Evolutionary conservation across 495 filamentous ascomycete genomes (phyloP), one percentile per base, ranked within the genome.

Genomic region (Talaromyces borbonicus): DNA sequence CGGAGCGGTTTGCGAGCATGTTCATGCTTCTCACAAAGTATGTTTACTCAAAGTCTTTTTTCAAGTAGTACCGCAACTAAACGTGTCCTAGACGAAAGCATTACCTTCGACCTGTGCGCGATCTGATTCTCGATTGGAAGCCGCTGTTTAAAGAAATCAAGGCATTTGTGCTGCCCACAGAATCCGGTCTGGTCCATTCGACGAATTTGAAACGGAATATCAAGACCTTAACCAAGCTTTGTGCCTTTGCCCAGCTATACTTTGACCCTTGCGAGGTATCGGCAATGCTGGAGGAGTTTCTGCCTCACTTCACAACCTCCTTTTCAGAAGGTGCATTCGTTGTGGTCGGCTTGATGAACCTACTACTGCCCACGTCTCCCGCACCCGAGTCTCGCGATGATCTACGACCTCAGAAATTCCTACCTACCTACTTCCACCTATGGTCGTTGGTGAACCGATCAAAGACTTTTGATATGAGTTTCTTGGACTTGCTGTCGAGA

Each of bases 1-100:
- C 89, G 11, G 93, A 99, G 65, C 74, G 92, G 46, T 99, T 99
- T 60, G 77, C 89, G 8, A 92, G 84, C 75, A 96, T 95, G 88
- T 92, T 96, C 53, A 88, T 95, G 65, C 78, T 84, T 12, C 67
- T 99, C 51, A 90, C 87, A 32, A 92, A 92, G 90, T 90, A 65
- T 71, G 81, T 60, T 52, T 26, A 50, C 6, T 19, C 32, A 9
- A 29, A 8, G 7, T 23, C 22, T 16, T 41, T 23, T 20, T 37
- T 8, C 35, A 26, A 4, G 18, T 30, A 14, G 41, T 38, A 11
- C 46, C 48, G 3, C 26, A 25, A 22, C 5, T 47, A 53, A 51
- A 47, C 59, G 70, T 48, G 70, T 40, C n/a, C 24, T 56, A 93
- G 89, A 69, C 87, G 87, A 56, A 95, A 94, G 63, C 92, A 99